phyloP scores from a whole-genome alignment of 176 grass and related monocot genomes.

The Panicum miliaceum region DNA sequence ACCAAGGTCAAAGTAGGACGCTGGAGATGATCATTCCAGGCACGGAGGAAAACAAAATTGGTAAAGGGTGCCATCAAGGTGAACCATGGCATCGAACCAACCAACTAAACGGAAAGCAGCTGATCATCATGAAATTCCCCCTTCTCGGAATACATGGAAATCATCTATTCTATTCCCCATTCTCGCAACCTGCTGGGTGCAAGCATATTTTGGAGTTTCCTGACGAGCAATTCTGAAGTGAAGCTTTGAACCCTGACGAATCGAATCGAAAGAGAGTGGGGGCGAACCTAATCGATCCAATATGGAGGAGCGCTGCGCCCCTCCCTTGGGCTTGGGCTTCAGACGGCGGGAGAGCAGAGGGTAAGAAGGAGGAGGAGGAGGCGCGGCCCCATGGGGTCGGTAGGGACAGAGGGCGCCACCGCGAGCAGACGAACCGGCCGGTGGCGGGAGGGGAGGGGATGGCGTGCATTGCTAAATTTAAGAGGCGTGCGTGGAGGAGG shows the following conservation, averaged over 20 bases:
- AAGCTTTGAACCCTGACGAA: neutral
- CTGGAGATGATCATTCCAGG: neutral
- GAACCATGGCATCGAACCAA: neutral
- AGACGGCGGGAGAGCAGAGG: neutral
- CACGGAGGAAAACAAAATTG: neutral
- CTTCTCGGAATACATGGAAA: neutral
- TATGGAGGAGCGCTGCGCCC: neutral
- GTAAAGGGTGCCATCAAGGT: neutral
- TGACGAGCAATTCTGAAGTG: no score
- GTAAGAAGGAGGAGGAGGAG: neutral
- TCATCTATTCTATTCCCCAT: neutral
- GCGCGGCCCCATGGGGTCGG: neutral
- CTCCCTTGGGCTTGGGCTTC: neutral
- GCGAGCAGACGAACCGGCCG: no score
- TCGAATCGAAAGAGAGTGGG: neutral
- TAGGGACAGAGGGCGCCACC: neutral
- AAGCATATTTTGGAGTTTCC: no score
- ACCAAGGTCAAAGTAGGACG: neutral
- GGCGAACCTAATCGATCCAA: neutral
- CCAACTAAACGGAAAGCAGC: neutral
- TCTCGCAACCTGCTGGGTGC: no score
- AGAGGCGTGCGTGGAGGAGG: neutral
- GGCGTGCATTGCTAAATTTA: slow-evolving; percentile 49
- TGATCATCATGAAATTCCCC: neutral
- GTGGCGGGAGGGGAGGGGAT: neutral